Evolutionary conservation across 768 basidiomycete species (phyloP).

Genomic region (Hericium coralloides): DNA sequence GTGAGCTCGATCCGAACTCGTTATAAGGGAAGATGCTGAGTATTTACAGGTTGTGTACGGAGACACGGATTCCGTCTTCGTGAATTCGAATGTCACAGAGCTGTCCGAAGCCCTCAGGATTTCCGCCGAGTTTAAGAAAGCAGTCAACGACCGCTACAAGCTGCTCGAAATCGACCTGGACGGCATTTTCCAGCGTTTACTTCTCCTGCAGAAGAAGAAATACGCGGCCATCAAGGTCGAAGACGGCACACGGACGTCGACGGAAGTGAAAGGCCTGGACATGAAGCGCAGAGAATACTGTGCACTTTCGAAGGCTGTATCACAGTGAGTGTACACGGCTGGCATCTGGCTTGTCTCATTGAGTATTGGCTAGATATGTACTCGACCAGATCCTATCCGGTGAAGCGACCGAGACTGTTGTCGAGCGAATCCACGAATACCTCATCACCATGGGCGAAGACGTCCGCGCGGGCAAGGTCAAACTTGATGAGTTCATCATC

Average conservation of each 20-base stretch:
- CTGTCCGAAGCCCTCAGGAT: slow-evolving; percentile 86
- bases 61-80: slow-evolving; percentile 97
- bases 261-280: slow-evolving; percentile 94
- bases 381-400: slow-evolving; percentile 88
- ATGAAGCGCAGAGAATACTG: slow-evolving; percentile 99
- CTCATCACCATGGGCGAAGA: slow-evolving; percentile 67
- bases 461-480: slow-evolving; percentile 67
- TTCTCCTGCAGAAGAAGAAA: slow-evolving; percentile 97
- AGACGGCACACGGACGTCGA: slow-evolving; percentile 65
- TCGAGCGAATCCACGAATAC: slow-evolving; percentile 91
- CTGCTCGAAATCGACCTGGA: slow-evolving; percentile 97
- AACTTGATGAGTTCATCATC: slow-evolving; percentile 91
- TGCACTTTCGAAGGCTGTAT: slow-evolving; percentile 82
- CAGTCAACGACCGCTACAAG: slow-evolving; percentile 92
- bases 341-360: not conserved
- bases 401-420: slow-evolving; percentile 80
- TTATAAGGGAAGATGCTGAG: not conserved
- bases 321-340: slow-evolving; percentile 54
- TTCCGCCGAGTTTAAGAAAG: slow-evolving; percentile 87
- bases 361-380: slow-evolving; percentile 51
- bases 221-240: slow-evolving; percentile 96
- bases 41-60: slow-evolving; percentile 85
- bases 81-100: slow-evolving; percentile 90
- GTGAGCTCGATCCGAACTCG: slow-evolving; percentile 37
- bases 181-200: slow-evolving; percentile 82